Conservation (phyloP, 257 asterid genomes). For the Catharanthus roseus region DNA sequence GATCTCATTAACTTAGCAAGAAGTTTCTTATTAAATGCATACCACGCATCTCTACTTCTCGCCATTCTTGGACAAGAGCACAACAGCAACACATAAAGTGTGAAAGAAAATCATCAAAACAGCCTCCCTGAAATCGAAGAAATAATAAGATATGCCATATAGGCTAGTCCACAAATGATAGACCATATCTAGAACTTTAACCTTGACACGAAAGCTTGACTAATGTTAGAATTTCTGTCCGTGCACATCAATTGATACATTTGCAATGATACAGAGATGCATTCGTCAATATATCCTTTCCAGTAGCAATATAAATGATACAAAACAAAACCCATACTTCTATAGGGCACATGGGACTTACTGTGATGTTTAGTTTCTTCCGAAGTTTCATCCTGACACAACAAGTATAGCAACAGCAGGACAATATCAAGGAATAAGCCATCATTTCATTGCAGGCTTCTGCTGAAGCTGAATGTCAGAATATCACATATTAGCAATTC, state of each 20-base stretch:
- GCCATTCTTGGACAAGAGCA: constrained; percentile 88
- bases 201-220: neutral
- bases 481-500: no score
- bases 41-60: constrained; percentile 82
- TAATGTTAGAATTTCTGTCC: neutral
- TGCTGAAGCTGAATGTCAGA: constrained; percentile 60
- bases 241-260: neutral
- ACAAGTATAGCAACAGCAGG: constrained; percentile 95
- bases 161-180: constrained; percentile 2
- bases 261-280: neutral
- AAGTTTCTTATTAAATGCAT: constrained; percentile 15
- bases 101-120: constrained; percentile 74
- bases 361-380: constrained; percentile 55
- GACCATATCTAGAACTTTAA: no score
- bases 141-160: constrained; percentile 2
- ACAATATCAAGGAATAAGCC: constrained; percentile 79
- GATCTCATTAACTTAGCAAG: no score
- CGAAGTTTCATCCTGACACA: constrained; percentile 81
- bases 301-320: neutral
- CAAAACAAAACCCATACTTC: neutral
- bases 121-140: constrained; percentile 59
- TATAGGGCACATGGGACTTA: constrained; percentile 18
- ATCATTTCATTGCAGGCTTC: constrained; percentile 80
- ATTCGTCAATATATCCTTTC: neutral
- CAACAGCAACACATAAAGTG: constrained; percentile 95